Percentiles rank a stretch among this genome's conserved stretches.
These are phyloP conservation scores for Backusella westeae DNA, from an alignment of 192 early-diverging fungal species.

Conservation along the genomic window DNA sequence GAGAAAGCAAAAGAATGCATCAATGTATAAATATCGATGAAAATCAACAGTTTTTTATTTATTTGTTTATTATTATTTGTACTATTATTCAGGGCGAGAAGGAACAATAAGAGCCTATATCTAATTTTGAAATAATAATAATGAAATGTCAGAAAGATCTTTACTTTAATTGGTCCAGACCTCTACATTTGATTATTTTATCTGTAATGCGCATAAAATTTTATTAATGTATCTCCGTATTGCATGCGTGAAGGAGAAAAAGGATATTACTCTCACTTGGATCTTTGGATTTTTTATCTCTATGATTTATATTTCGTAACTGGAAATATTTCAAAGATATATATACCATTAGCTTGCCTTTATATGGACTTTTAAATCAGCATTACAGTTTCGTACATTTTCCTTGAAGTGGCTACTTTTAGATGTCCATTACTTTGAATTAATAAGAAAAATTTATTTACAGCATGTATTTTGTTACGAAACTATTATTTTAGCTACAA, in stretches of 20 bases:
- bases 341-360: no score
- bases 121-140: neutral
- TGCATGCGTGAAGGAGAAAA: neutral
- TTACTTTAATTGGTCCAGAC: neutral
- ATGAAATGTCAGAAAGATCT: neutral
- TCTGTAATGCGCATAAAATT: neutral
- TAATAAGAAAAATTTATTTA: neutral
- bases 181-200: neutral
- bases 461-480: neutral
- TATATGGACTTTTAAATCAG: no score
- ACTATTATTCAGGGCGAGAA: neutral
- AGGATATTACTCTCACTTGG: neutral
- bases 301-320: neutral
- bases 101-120: neutral
- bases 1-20: neutral
- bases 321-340: no score
- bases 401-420: neutral
- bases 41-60: neutral
- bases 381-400: neutral
- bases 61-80: neutral
- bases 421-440: neutral
- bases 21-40: neutral
- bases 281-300: neutral
- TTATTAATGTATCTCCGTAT: neutral
- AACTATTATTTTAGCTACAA: neutral